Evolutionary conservation across 1,284 basidiomycete species (phyloP).

Genomic region (Cerioporus squamosus): DNA sequence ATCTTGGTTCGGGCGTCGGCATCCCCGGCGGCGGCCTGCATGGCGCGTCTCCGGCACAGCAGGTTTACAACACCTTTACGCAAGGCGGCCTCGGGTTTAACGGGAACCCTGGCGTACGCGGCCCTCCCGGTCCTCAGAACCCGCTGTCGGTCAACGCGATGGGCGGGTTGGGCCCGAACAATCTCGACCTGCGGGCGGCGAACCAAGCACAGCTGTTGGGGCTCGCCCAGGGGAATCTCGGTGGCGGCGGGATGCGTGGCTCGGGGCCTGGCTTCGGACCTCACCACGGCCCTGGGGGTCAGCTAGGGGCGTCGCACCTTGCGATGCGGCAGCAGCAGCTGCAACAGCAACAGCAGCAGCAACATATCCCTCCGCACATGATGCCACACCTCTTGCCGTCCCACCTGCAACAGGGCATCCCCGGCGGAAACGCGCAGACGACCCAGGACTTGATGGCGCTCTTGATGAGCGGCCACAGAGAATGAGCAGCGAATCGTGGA

Average conservation of each 20-base stretch:
- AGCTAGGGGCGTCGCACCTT: slow-evolving; percentile 40
- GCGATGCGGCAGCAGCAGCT: slow-evolving; percentile 44
- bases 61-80: slow-evolving; percentile 56
- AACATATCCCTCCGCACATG: slow-evolving; percentile 58
- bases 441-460: slow-evolving; percentile 78
- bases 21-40: slow-evolving; percentile 53
- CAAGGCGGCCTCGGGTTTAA: slow-evolving; percentile 49
- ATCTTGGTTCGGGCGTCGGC: slow-evolving; percentile 54
- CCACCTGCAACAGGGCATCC: slow-evolving; percentile 58
- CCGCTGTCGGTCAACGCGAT: slow-evolving; percentile 50
- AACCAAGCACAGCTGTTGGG: slow-evolving; percentile 56
- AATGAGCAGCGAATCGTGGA: slow-evolving; percentile 44
- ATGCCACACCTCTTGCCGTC: slow-evolving; percentile 59
- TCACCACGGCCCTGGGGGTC: slow-evolving; percentile 52
- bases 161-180: slow-evolving; percentile 51
- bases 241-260: slow-evolving; percentile 38
- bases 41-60: slow-evolving; percentile 49
- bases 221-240: slow-evolving; percentile 44
- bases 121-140: slow-evolving; percentile 53
- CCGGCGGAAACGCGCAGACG: slow-evolving; percentile 54
- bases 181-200: slow-evolving; percentile 56
- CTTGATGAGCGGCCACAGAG: slow-evolving; percentile 72
- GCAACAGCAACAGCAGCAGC: slow-evolving; percentile 41
- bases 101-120: slow-evolving; percentile 55
- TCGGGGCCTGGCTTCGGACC: slow-evolving; percentile 51